Conservation (phyloP, 257 asterid species). For the Penstemon davidsonii region DNA sequence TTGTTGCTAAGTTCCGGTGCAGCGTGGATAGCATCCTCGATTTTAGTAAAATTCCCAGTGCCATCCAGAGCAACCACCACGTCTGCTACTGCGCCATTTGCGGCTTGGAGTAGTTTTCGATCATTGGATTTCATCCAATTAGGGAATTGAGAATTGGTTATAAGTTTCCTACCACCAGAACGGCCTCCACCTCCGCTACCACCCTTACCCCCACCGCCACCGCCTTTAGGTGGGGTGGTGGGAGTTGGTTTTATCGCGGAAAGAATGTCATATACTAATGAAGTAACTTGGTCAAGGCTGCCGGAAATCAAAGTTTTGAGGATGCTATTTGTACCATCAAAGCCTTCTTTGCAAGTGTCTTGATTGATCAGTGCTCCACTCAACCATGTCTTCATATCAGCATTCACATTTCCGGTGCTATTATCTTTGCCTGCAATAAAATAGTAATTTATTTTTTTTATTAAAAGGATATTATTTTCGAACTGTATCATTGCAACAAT, state of each 20-base stretch:
- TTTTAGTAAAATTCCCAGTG: slow-evolving; percentile 34
- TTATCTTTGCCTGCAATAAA: slow-evolving; percentile 38
- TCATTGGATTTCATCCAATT: slow-evolving; percentile 37
- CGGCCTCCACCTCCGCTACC: background rate
- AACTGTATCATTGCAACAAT: too few relatives aligned
- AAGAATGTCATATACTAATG: slow-evolving; percentile 49
- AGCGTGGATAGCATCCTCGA: slow-evolving; percentile 38
- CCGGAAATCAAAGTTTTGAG: slow-evolving; percentile 47
- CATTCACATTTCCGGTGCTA: slow-evolving; percentile 40
- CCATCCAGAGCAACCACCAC: slow-evolving; percentile 54
- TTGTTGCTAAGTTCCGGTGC: slow-evolving; percentile 38
- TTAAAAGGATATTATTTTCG: too few relatives aligned
- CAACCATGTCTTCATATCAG: slow-evolving; percentile 51
- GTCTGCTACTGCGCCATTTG: slow-evolving; percentile 25
- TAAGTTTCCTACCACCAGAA: slow-evolving; percentile 15
- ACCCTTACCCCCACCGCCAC: background rate
- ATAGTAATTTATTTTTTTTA: too few relatives aligned
- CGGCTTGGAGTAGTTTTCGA: slow-evolving; percentile 40
- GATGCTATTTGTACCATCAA: slow-evolving; percentile 57
- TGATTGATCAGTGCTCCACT: slow-evolving; percentile 56
- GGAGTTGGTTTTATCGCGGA: slow-evolving; percentile 45
- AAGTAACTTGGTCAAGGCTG: slow-evolving; percentile 52
- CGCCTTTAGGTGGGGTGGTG: slow-evolving; percentile 1
- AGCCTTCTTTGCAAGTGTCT: slow-evolving; percentile 58
- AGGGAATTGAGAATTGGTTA: slow-evolving; percentile 22